Base-by-base conservation (phyloP, 2,329 filamentous ascomycete genomes). In the Ciborinia camelliae region DNA sequence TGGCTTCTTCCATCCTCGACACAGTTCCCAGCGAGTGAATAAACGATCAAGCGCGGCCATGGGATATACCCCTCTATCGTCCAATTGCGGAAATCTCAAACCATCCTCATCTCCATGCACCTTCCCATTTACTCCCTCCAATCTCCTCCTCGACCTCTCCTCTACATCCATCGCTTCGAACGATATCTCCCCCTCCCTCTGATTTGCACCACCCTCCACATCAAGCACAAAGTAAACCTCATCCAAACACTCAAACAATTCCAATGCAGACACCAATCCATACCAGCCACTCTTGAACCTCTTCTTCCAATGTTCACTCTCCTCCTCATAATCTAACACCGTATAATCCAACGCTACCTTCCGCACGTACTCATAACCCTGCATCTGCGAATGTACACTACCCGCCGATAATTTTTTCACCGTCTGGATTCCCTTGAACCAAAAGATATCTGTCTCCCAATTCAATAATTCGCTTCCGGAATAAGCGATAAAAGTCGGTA, bases 221-320 rank as follows among this genome's bases (percentile, higher is more conserved):
- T 62, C 50, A n/a, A 62, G 45, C 14, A 62, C 60, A 45, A 62
- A 62, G 2, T 43, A 62, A 23, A 62, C 60, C 39, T 62, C 60
- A 10, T 62, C 60, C n/a, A 62, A 14, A 28, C 15, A 28, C 20
- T 55, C 26, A 37, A 62, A 62, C 37, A 54, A 12, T 26, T 53
- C 23, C 9, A 62, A 32, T 28, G 55, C 50, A 14, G 23, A 35
- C 10, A 54, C 30, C 12, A 62, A 53, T 1, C 60, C 48, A 55
- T 55, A 43, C 50, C 50, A 47, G 1, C 37, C 12, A 47, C n/a
- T 23, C 28, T 23, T 18, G 15, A 62, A 62, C 9, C 50, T n/a
- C 39, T n/a, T 54, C 28, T 15, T 39, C 50, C 60, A 45, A 23
- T 45, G 10, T 5, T 14, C 18, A 8, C 15, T 32, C 28, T 45